Percentiles rank a stretch among this genome's conserved stretches.
These are phyloP conservation scores for Phytopythium vexans DNA, from an alignment of 352 stramenopile genomes.

Conservation along the genomic window DNA sequence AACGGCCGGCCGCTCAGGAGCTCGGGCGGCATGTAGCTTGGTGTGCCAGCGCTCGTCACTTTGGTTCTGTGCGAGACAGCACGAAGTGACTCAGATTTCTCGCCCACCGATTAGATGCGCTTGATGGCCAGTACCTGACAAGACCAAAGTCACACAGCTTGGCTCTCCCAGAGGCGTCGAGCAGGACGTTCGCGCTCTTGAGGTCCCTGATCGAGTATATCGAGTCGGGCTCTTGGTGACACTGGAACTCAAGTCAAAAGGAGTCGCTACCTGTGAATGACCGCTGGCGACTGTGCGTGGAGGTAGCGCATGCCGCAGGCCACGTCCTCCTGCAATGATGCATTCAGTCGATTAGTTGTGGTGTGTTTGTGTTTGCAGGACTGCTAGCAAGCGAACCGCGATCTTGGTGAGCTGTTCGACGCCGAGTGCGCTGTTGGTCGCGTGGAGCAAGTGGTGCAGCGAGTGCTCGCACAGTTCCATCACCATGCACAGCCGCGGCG, in stretches of 20 bases:
- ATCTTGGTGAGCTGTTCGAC: conserved; percentile 49
- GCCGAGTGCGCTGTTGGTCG: conserved; percentile 45
- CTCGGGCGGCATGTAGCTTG: conserved; percentile 88
- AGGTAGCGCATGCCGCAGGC: conserved; percentile 87
- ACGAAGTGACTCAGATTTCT: background rate
- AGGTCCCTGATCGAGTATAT: too few species aligned
- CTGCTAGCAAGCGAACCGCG: conserved; percentile 17
- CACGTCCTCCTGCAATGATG: conserved; percentile 54
- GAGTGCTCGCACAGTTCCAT: conserved; percentile 77
- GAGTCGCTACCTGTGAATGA: conserved; percentile 90
- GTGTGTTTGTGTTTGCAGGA: background rate
- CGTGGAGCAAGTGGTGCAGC: conserved; percentile 62
- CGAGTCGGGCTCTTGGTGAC: too few species aligned
- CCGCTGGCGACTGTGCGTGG: conserved; percentile 67
- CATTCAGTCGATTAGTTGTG: background rate
- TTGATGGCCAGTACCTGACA: conserved; percentile 61
- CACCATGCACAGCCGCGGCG: conserved; percentile 78
- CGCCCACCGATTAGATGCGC: background rate
- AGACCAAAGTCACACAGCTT: conserved; percentile 94
- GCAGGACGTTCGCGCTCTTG: conserved; percentile 89
- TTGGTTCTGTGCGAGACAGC: conserved; percentile 49
- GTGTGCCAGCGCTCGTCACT: conserved; percentile 81
- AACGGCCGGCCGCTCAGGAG: conserved; percentile 80
- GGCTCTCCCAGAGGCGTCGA: conserved; percentile 56
- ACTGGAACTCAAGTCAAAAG: too few species aligned